phyloP scores from a whole-genome alignment of 2,329 filamentous ascomycete genomes.

The Trichoderma sp. region DNA sequence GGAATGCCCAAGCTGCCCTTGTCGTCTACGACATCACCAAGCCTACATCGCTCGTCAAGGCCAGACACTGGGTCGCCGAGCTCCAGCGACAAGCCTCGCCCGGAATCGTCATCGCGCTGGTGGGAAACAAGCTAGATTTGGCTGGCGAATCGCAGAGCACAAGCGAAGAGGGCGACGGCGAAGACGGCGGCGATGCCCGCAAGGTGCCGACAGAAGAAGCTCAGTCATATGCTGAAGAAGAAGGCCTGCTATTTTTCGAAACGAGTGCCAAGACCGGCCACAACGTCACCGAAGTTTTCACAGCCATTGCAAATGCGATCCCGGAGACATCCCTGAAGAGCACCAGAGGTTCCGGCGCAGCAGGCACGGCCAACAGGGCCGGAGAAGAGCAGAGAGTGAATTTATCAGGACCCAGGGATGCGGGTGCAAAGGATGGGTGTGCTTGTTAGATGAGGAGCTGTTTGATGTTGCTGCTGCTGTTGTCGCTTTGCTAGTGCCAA shows the following conservation, averaged over 20 bases:
- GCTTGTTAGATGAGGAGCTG: slow-evolving; percentile 65
- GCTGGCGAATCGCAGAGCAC: slow-evolving; percentile 62
- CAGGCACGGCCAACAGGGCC: slow-evolving; percentile 61
- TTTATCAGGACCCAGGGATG: slow-evolving; percentile 72
- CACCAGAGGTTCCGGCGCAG: slow-evolving; percentile 71
- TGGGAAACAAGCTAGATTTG: slow-evolving; percentile 95
- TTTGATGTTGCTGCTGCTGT: slow-evolving; percentile 15
- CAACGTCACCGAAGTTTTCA: slow-evolving; percentile 96
- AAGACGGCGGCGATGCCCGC: slow-evolving; percentile 72
- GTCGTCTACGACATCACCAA: slow-evolving; percentile 99
- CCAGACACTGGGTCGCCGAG: slow-evolving; percentile 98
- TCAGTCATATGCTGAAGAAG: slow-evolving; percentile 91
- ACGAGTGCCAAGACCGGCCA: slow-evolving; percentile 95
- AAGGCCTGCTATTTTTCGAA: slow-evolving; percentile 93
- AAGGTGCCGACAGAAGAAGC: slow-evolving; percentile 92
- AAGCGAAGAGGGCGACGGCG: slow-evolving; percentile 60
- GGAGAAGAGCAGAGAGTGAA: slow-evolving; percentile 79
- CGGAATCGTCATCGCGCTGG: slow-evolving; percentile 94
- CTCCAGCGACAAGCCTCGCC: slow-evolving; percentile 94
- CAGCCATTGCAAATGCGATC: slow-evolving; percentile 96
- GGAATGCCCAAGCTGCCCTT: slow-evolving; percentile 95
- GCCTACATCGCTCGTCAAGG: slow-evolving; percentile 91
- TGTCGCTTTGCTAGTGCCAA: not conserved
- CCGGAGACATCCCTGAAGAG: slow-evolving; percentile 96
- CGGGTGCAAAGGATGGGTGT: slow-evolving; percentile 85